These are phyloP conservation scores for Exophiala alcalophila DNA, from an alignment of 2,329 filamentous ascomycete genomes.

Conservation along the genomic window DNA sequence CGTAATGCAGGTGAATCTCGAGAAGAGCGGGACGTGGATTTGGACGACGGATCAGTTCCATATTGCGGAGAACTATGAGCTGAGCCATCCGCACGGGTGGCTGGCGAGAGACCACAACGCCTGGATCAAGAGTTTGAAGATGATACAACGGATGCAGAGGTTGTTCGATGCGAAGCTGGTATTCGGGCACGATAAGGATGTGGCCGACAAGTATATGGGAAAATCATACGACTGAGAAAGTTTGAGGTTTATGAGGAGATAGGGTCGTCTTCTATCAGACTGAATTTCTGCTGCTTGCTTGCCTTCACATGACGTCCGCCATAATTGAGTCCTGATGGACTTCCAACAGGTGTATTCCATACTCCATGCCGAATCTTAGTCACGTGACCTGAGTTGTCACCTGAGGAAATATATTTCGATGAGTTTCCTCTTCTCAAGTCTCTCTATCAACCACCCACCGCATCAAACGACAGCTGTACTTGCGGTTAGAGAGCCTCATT, in stretches of 20 bases:
- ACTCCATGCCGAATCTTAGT: too few relatives aligned
- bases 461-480: background rate
- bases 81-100: slow-evolving; percentile 38
- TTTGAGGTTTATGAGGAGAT: background rate
- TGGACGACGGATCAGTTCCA: slow-evolving; percentile 44
- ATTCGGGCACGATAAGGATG: slow-evolving; percentile 36
- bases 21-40: slow-evolving; percentile 39
- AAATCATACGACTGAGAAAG: slow-evolving; percentile 12
- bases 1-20: slow-evolving; percentile 40
- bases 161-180: slow-evolving; percentile 35
- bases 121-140: slow-evolving; percentile 38
- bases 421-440: too few relatives aligned
- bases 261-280: background rate
- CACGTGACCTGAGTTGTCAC: too few relatives aligned
- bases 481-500: background rate
- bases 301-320: too few relatives aligned
- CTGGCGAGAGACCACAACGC: slow-evolving; percentile 39
- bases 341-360: too few relatives aligned
- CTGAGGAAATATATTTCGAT: too few relatives aligned
- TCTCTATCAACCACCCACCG: too few relatives aligned
- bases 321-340: too few relatives aligned
- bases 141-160: slow-evolving; percentile 36
- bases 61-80: slow-evolving; percentile 40
- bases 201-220: slow-evolving; percentile 22
- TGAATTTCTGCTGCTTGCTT: too few relatives aligned